Conservation (phyloP, 2,329 filamentous ascomycete genomes). For the Fusarium globosum region DNA sequence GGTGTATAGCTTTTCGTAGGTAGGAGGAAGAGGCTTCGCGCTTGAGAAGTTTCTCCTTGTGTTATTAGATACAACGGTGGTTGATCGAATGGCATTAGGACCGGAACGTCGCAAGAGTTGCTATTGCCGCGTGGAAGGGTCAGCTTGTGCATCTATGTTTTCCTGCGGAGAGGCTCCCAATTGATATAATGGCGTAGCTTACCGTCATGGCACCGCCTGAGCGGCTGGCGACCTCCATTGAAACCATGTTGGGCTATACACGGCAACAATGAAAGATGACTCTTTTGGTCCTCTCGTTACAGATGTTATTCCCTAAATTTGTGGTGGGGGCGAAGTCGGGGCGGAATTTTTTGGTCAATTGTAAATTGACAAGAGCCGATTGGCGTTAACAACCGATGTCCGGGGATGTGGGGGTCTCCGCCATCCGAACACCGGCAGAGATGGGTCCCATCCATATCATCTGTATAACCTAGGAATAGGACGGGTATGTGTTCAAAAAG, state of each 20-base stretch:
- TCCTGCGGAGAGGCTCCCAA: constrained; percentile 1
- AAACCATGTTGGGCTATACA: constrained; percentile 55
- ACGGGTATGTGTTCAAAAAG: background rate
- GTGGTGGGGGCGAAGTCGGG: constrained; percentile 46
- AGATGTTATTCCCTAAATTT: constrained; percentile 23
- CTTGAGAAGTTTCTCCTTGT: constrained; percentile 55
- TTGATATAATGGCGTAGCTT: constrained; percentile 28
- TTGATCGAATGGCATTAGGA: constrained; percentile 46
- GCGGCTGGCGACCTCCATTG: constrained; percentile 62
- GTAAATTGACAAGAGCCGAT: constrained; percentile 51
- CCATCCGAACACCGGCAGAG: constrained; percentile 38
- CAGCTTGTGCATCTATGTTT: constrained; percentile 4
- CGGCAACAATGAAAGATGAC: constrained; percentile 30
- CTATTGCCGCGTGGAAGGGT: constrained; percentile 45
- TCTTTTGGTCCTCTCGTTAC: constrained; percentile 22
- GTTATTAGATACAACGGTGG: constrained; percentile 43
- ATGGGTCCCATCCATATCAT: background rate
- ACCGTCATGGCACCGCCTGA: constrained; percentile 62
- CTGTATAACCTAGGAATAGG: background rate
- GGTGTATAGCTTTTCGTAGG: constrained; percentile 83
- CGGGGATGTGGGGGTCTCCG: constrained; percentile 42
- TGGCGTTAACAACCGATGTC: constrained; percentile 45
- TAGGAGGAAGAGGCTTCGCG: constrained; percentile 66
- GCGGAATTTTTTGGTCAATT: constrained; percentile 48
- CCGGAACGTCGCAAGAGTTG: constrained; percentile 52